Percentiles rank a stretch among this genome's conserved stretches.
Conservation (phyloP, 1,139 yeast genomes). For the Hansenula lynferdii region DNA sequence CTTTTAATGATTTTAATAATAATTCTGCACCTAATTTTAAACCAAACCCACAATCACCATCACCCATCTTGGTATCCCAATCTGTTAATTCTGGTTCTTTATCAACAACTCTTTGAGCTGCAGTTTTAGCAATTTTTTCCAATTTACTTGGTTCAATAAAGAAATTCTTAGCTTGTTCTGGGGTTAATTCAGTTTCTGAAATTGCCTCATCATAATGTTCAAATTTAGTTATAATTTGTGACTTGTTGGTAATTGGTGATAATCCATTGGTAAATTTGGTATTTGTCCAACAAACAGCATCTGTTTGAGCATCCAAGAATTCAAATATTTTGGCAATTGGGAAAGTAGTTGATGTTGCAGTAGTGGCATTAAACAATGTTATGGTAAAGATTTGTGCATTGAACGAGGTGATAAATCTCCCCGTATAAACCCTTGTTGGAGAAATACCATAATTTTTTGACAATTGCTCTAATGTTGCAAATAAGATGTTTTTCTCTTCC, state of each 20-base stretch:
- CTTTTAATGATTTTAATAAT: slow-evolving; percentile 30
- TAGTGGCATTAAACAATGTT: slow-evolving; percentile 41
- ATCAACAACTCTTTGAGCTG: slow-evolving; percentile 28
- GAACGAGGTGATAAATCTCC: slow-evolving; percentile 45
- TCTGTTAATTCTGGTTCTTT: slow-evolving; percentile 43
- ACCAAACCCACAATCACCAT: slow-evolving; percentile 50
- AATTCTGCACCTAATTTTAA: slow-evolving; percentile 39
- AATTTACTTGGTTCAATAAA: background rate
- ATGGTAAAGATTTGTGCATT: slow-evolving; percentile 49
- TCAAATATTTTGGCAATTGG: background rate
- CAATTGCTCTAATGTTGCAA: slow-evolving; percentile 31
- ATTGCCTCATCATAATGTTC: slow-evolving; percentile 1
- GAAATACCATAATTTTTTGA: slow-evolving; percentile 31
- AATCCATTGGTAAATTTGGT: background rate
- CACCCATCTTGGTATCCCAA: slow-evolving; percentile 49
- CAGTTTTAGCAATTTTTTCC: background rate
- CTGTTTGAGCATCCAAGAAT: slow-evolving; percentile 1
- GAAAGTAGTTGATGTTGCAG: slow-evolving; percentile 25
- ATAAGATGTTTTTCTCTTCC: slow-evolving; percentile 36
- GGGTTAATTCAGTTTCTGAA: background rate
- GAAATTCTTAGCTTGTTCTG: background rate
- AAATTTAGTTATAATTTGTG: background rate
- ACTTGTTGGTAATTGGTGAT: background rate
- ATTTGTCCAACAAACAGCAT: slow-evolving; percentile 1
- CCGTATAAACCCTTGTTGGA: slow-evolving; percentile 40